Evolutionary conservation across 805 yeast species (phyloP), one percentile per base, ranked within the genome.

Genomic region (Candida dendrica): DNA sequence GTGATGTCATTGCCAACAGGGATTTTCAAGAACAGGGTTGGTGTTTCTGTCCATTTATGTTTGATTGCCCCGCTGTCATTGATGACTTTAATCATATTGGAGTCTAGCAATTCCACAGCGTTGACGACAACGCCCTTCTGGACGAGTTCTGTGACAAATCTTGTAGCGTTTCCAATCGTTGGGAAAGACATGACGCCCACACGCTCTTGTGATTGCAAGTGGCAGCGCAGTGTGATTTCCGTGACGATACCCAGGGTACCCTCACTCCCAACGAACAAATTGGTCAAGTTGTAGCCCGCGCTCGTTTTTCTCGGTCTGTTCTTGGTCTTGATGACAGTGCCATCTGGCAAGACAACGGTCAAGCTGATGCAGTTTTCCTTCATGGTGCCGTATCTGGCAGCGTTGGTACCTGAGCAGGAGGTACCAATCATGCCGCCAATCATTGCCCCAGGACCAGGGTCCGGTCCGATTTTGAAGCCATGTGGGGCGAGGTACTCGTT

Each of bases 191-290:
- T 77, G 34, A 84, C 69, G 9, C 81, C 76, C 19, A 85, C 84
- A 42, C 72, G 70, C 54, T 84, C 88, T 38, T 66, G 57, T 1
- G 89, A 88, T 46, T 69, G 71, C 19, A 76, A 79, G 49, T 81
- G 79, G 42, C 82, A 63, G 52, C 77, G 79, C 37, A 83, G 65
- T 0, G 88, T 82, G 3, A 84, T 84, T 49, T 83, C 87, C 2
- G 86, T 83, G 16, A 83, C 74, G 10, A 84, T 68, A 2, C 89
- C 90, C 42, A 84, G 60, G 1, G 91, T 83, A 10, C 90, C 90
- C 53, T 83, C 89, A 37, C 81, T 69, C 2, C 90, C 90, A 40
- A 78, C 65, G 56, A 83, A 81, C 42, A 83, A 60, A 15, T 79
- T 77, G 38, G 81, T 83, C 53, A 83, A 66, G 48, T 80, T 81